Evolutionary conservation across 495 filamentous ascomycete species (phyloP).

Genomic region (Diplogelasinospora grovesii): DNA sequence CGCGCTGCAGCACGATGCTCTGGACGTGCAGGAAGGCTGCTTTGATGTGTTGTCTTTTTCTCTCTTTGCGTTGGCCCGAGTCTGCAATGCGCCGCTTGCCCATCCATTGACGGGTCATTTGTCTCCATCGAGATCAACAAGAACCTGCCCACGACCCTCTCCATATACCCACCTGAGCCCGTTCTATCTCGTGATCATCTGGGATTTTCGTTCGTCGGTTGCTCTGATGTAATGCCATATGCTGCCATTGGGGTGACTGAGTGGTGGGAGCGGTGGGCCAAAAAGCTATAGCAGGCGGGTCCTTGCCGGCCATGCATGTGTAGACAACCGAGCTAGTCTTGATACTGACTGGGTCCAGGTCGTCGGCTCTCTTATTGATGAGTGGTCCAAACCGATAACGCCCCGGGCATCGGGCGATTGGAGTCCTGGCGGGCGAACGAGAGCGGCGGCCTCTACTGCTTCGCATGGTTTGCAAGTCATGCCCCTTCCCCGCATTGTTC

Average conservation of each 20-base stretch:
- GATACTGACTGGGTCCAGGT: constrained; percentile 19
- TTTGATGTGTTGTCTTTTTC: constrained; percentile 31
- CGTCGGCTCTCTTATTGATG: constrained; percentile 14
- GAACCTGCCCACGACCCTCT: constrained; percentile 3
- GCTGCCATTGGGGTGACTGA: constrained; percentile 6
- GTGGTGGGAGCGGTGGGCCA: background rate
- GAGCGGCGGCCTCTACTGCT: constrained; percentile 13
- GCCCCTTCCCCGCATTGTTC: constrained; percentile 18
- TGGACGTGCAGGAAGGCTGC: constrained; percentile 20
- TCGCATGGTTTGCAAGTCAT: constrained; percentile 28
- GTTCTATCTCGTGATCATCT: background rate
- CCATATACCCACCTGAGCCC: background rate
- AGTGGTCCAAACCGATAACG: constrained; percentile 18
- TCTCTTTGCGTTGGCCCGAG: constrained; percentile 13
- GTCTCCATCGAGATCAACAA: constrained; percentile 10
- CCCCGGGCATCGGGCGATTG: constrained; percentile 8
- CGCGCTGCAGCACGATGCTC: constrained; percentile 13
- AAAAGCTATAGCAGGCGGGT: constrained; percentile 7
- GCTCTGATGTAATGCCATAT: constrained; percentile 17
- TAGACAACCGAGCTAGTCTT: constrained; percentile 11
- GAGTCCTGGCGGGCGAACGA: constrained; percentile 12
- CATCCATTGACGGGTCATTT: constrained; percentile 7
- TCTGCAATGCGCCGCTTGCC: constrained; percentile 18
- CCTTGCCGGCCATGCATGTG: constrained; percentile 12
- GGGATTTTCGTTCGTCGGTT: background rate